A percentile compares a stretch with the other conserved stretches of the same genome.
These are phyloP conservation scores for Zychaea mexicana DNA, from an alignment of 371 early-diverging fungal genomes.

Conservation along the genomic window DNA sequence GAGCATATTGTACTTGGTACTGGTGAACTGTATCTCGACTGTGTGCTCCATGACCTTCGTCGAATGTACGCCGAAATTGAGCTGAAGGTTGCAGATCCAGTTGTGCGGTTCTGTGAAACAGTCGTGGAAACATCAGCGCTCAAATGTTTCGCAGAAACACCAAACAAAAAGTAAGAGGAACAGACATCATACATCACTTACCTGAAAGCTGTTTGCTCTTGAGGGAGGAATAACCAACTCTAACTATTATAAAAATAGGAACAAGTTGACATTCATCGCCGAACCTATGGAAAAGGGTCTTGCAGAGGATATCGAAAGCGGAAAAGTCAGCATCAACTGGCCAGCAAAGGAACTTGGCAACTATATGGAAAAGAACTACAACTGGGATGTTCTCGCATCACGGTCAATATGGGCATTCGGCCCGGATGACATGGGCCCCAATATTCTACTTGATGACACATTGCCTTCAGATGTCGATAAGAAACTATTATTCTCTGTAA, in stretches of 20 bases:
- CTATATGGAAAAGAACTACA: constrained; percentile 81
- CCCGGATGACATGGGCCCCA: constrained; percentile 90
- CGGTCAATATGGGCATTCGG: constrained; percentile 98
- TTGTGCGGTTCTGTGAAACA: constrained; percentile 95
- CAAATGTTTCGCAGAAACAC: constrained; percentile 95
- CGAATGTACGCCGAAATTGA: constrained; percentile 94
- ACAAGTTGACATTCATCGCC: constrained; percentile 93
- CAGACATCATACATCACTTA: not conserved
- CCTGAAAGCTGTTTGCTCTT: not conserved
- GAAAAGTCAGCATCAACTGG: constrained; percentile 74
- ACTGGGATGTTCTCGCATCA: constrained; percentile 93
- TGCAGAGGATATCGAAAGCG: constrained; percentile 88
- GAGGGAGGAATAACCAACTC: not conserved
- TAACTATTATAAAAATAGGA: constrained; percentile 48
- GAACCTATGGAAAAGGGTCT: constrained; percentile 93
- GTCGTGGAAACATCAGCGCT: constrained; percentile 93
- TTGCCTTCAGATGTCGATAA: constrained; percentile 88
- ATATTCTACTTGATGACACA: constrained; percentile 94
- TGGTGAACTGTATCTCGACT: constrained; percentile 96
- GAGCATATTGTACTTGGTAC: constrained; percentile 95
- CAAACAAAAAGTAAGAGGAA: constrained; percentile 87
- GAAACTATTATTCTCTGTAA: constrained; percentile 73
- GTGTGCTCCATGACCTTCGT: constrained; percentile 94
- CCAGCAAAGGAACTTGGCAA: constrained; percentile 76
- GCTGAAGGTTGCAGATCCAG: constrained; percentile 96